Evolutionary conservation across 768 basidiomycete genomes (phyloP).

Genomic region (Pisolithus microcarpus): DNA sequence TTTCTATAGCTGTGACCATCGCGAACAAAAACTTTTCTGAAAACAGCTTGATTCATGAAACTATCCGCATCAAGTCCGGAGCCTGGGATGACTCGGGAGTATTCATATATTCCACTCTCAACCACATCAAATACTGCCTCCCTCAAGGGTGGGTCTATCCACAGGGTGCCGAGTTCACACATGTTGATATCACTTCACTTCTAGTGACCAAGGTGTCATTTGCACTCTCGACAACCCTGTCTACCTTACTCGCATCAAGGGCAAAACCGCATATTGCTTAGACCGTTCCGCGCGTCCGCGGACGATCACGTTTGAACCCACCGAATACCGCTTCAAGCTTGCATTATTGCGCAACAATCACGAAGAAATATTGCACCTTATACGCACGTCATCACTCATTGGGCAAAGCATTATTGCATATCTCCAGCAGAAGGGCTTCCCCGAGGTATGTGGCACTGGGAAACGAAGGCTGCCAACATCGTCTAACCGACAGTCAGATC

Average conservation of each 20-base stretch:
- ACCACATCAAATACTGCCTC: slow-evolving; percentile 98
- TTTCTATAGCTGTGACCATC: slow-evolving; percentile 80
- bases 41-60: slow-evolving; percentile 91
- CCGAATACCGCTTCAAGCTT: slow-evolving; percentile 98
- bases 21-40: slow-evolving; percentile 91
- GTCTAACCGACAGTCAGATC: slow-evolving; percentile 46
- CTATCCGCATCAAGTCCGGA: slow-evolving; percentile 98
- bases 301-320: slow-evolving; percentile 96
- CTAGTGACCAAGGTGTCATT: slow-evolving; percentile 95
- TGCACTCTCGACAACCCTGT: slow-evolving; percentile 98
- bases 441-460: slow-evolving; percentile 54
- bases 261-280: slow-evolving; percentile 91
- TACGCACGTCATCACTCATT: slow-evolving; percentile 87
- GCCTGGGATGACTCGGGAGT: slow-evolving; percentile 99
- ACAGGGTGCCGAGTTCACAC: neutral
- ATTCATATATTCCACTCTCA: slow-evolving; percentile 95
- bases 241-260: slow-evolving; percentile 95
- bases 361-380: slow-evolving; percentile 96
- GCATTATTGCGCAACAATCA: slow-evolving; percentile 91
- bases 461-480: neutral
- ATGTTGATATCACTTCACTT: neutral
- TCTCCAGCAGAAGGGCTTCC: slow-evolving; percentile 96
- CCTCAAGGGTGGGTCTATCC: slow-evolving; percentile 72
- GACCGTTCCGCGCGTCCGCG: slow-evolving; percentile 92
- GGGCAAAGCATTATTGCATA: slow-evolving; percentile 98